Percentiles rank a stretch among this genome's conserved stretches.
Evolutionary conservation across 805 yeast genomes (phyloP).

Genomic region (Cyberlindnera galapagoensis): DNA sequence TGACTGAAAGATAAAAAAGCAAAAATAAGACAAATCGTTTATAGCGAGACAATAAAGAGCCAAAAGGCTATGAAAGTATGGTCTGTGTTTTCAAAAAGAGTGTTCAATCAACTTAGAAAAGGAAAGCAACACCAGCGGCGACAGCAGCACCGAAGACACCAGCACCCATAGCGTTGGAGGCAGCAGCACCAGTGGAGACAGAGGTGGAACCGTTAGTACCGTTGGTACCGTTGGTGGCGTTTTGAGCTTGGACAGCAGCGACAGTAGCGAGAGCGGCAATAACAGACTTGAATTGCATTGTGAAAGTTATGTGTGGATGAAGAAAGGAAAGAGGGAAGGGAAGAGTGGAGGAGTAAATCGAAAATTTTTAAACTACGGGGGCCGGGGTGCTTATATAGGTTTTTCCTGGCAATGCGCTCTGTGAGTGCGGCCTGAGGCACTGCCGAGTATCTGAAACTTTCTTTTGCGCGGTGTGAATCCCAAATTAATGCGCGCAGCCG

Average conservation of each 20-base stretch:
- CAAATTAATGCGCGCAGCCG: background rate
- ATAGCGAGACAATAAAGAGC: slow-evolving; percentile 10
- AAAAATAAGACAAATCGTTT: slow-evolving; percentile 11
- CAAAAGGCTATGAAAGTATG: slow-evolving; percentile 2
- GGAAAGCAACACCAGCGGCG: slow-evolving; percentile 69
- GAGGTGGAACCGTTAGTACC: slow-evolving; percentile 37
- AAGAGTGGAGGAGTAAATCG: slow-evolving; percentile 1
- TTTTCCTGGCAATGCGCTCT: too few species aligned
- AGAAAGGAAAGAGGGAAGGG: slow-evolving; percentile 2
- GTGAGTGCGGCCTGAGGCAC: slow-evolving; percentile 5
- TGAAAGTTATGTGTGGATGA: slow-evolving; percentile 9
- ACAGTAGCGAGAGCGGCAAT: slow-evolving; percentile 65
- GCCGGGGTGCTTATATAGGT: slow-evolving; percentile 9
- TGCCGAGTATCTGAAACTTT: slow-evolving; percentile 13
- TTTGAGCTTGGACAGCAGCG: slow-evolving; percentile 62
- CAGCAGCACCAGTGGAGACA: slow-evolving; percentile 44
- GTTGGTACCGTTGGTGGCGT: slow-evolving; percentile 29
- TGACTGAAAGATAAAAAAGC: slow-evolving; percentile 9
- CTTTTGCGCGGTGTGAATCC: slow-evolving; percentile 4
- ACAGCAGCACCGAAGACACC: slow-evolving; percentile 79
- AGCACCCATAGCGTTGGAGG: slow-evolving; percentile 54
- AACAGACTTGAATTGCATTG: slow-evolving; percentile 70
- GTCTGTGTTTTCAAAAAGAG: slow-evolving; percentile 7
- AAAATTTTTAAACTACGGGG: too few species aligned
- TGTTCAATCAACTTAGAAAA: slow-evolving; percentile 30